These are phyloP conservation scores for Trichosporon faecale DNA, from an alignment of 1,284 basidiomycete species.

Conservation along the genomic window DNA sequence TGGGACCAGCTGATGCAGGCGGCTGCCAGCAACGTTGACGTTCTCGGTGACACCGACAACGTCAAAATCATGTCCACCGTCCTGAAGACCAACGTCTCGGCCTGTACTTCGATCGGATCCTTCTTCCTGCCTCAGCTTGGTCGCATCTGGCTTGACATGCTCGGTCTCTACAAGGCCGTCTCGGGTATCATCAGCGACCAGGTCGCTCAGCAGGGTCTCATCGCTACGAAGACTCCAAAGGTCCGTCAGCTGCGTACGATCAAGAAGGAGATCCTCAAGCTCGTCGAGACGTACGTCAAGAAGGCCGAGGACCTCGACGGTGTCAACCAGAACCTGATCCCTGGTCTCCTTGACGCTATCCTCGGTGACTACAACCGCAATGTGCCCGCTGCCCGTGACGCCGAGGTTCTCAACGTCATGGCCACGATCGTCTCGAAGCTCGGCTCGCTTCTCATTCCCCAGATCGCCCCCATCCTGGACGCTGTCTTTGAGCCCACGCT, in stretches of 20 bases:
- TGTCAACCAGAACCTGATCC: constrained; percentile 89
- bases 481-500: constrained; percentile 97
- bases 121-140: constrained; percentile 97
- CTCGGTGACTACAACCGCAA: constrained; percentile 95
- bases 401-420: constrained; percentile 97
- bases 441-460: constrained; percentile 80
- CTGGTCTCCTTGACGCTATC: constrained; percentile 92
- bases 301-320: constrained; percentile 94
- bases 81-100: constrained; percentile 97
- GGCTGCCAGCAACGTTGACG: constrained; percentile 88
- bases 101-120: constrained; percentile 93
- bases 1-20: constrained; percentile 98
- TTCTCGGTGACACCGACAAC: constrained; percentile 85
- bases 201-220: constrained; percentile 76
- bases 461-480: constrained; percentile 94
- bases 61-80: constrained; percentile 97
- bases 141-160: constrained; percentile 96
- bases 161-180: constrained; percentile 95
- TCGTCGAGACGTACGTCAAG: constrained; percentile 97
- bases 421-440: constrained; percentile 88
- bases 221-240: constrained; percentile 97
- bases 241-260: constrained; percentile 91
- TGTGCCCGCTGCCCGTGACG: constrained; percentile 88
- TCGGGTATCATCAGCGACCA: constrained; percentile 96
- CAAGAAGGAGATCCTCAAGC: constrained; percentile 96